Conservation (phyloP, 768 basidiomycete genomes). For the Tricholoma matsutake region DNA sequence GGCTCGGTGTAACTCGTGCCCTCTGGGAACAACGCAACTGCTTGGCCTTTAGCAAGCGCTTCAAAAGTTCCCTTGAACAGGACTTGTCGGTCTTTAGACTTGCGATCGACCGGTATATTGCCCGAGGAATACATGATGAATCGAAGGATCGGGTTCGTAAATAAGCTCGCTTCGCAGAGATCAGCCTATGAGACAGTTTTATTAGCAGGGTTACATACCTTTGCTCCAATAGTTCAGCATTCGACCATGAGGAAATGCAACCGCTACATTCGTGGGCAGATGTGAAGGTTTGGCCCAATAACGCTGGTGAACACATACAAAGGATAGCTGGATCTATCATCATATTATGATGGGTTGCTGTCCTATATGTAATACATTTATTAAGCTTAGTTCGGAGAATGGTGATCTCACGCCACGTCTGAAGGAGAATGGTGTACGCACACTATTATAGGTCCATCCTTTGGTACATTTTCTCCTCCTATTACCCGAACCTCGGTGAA, state of each 20-base stretch:
- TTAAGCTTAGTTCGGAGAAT: not conserved
- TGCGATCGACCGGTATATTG: conserved; percentile 97
- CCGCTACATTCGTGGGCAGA: conserved; percentile 47
- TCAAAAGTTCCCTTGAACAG: conserved; percentile 90
- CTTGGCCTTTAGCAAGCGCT: conserved; percentile 71
- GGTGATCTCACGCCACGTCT: not conserved
- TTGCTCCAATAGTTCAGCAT: conserved; percentile 95
- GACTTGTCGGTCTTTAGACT: conserved; percentile 85
- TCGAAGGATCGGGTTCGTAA: conserved; percentile 69
- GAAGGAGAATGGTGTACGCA: conserved; percentile 39
- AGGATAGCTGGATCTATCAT: conserved; percentile 84
- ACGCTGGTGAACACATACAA: conserved; percentile 41
- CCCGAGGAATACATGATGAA: conserved; percentile 84
- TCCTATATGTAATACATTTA: conserved; percentile 37
- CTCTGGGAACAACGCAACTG: conserved; percentile 92
- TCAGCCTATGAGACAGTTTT: not conserved
- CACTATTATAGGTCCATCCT: conserved; percentile 90
- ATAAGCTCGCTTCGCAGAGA: conserved; percentile 58
- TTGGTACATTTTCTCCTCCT: conserved; percentile 85
- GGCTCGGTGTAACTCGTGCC: conserved; percentile 94
- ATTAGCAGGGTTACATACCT: conserved; percentile 41
- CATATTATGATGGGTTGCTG: conserved; percentile 93
- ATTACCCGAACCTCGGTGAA: conserved; percentile 86
- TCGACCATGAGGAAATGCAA: conserved; percentile 76
- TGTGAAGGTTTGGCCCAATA: not conserved